phyloP scores from a whole-genome alignment of 306 rosid genomes.

The Begonia loranthoides region DNA sequence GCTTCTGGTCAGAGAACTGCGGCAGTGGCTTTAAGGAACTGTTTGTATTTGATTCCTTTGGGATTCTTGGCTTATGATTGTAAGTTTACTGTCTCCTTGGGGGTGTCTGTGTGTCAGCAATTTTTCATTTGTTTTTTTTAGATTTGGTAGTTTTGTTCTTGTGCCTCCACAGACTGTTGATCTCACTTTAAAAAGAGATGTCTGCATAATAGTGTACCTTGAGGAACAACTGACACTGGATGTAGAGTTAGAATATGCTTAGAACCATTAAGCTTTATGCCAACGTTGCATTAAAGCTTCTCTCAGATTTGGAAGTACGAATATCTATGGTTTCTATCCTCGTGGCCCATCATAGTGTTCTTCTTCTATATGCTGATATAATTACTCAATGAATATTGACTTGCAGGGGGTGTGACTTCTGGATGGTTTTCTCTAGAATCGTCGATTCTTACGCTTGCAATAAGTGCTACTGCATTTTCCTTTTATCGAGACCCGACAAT shows the following conservation, averaged over 20 bases:
- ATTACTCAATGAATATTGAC: slow-evolving; percentile 4
- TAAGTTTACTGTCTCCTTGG: slow-evolving; percentile 23
- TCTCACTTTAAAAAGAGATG: not conserved
- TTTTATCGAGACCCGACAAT: slow-evolving; percentile 58
- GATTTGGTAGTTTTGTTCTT: not conserved
- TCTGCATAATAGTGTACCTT: no score
- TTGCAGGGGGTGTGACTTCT: slow-evolving; percentile 82
- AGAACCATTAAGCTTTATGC: no score
- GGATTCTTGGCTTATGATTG: slow-evolving; percentile 91
- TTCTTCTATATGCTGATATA: not conserved
- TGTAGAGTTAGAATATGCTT: not conserved
- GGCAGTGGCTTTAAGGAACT: slow-evolving; percentile 77
- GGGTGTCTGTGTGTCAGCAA: not conserved
- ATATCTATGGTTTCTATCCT: not conserved
- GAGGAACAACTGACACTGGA: no score
- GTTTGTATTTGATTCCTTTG: slow-evolving; percentile 73
- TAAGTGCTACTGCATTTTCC: slow-evolving; percentile 62
- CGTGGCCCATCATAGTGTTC: not conserved
- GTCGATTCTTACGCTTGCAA: slow-evolving; percentile 68
- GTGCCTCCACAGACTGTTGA: not conserved
- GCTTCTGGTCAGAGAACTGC: slow-evolving; percentile 74
- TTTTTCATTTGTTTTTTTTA: no score
- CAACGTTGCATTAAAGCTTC: no score
- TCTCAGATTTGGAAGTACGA: no score
- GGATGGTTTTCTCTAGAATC: slow-evolving; percentile 89